Evolutionary conservation across 805 yeast genomes (phyloP), one percentile per base, ranked within the genome.

Genomic region (Kuraishia piskuri): DNA sequence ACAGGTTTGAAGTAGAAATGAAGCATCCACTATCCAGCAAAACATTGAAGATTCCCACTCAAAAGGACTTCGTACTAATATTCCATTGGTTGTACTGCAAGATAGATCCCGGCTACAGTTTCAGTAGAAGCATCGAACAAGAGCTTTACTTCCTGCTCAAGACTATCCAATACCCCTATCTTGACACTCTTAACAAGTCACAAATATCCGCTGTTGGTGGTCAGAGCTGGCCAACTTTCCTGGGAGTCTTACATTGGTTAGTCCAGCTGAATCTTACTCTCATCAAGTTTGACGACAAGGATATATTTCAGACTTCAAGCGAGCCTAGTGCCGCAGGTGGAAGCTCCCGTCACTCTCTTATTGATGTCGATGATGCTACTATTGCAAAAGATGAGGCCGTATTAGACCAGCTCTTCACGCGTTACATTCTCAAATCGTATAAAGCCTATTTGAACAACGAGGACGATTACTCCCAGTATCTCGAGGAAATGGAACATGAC

Each of bases 131-230:
- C 17, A 77, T 87, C 36, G 96, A 90, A 57, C 75, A 79, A 50
- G 97, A 90, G 57, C 86, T 90, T 2, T 86, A 83, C 56, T 75
- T 78, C 20, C 69, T 88, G 20, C 69, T 90, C 59, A 84, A 81
- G 62, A 75, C 74, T 40, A 65, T 90, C 56, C 80, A 79, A 50
- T 90, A 90, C 61, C 97, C 97, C 1, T 89, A 85, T 64, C 67
- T 89, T 54, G 95, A 87, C 46, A 73, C 88, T 0, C 83, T 91
- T 45, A 88, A 86, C 66, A 84, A 90, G 62, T 85, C 94, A 0
- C 95, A 89, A 63, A 84, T 90, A 44, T 82, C 90, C 44, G 96
- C 96, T 0, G 96, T 89, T 12, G 96, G 96, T 5, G 96, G 96
- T 2, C 83, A 86, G 50, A 83, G 83, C 58, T 90, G 97, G 97